Base-by-base conservation (phyloP, 306 rosid species). In the Betula pendula region DNA sequence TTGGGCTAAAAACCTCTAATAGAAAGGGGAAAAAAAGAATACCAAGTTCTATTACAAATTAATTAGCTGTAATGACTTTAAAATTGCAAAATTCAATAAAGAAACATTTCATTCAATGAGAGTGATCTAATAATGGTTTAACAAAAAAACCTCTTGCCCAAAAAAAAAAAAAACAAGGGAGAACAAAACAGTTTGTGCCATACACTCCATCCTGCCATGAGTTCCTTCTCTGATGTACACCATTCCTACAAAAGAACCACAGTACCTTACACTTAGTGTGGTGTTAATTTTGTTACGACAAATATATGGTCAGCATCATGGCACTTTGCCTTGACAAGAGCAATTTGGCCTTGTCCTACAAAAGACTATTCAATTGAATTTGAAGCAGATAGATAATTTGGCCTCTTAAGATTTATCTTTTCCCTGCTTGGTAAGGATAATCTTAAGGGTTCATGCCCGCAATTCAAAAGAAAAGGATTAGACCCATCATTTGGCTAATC, bases 131-230 rank as follows among this genome's bases (percentile, higher is more conserved):
- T 35, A 65, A 35, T 7, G 12, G 44, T 33, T 63, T 33, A 12
- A 13, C 68, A 60, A 4, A 6, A 63, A 62, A 62, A n/a, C n/a
- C 69, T 62, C 0, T 1, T 7, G 44, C 69, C n/a, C n/a, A n/a
- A n/a, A n/a, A n/a, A 31, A 62, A 62, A 15, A 45, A 62, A 62
- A 15, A 17, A 60, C 69, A 79, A 4, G 24, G 27, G 80, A 24
- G 38, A 16, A n/a, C n/a, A n/a, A n/a, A n/a, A n/a, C 98, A 93
- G 40, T 88, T 91, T 50, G 98, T 93, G 56, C 98, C 96, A 76
- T 84, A 90, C 3, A 93, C 92, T 78, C 98, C 97, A 88, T 93
- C 98, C 33, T 93, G 90, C 96, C 97, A 93, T 49, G 97, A 90
- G 79, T 93, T 93, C 77, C 92, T 91, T 78, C 94, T 87, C 80